Conservation (phyloP, 2,329 filamentous ascomycete species). For the Catunica adiposa region DNA sequence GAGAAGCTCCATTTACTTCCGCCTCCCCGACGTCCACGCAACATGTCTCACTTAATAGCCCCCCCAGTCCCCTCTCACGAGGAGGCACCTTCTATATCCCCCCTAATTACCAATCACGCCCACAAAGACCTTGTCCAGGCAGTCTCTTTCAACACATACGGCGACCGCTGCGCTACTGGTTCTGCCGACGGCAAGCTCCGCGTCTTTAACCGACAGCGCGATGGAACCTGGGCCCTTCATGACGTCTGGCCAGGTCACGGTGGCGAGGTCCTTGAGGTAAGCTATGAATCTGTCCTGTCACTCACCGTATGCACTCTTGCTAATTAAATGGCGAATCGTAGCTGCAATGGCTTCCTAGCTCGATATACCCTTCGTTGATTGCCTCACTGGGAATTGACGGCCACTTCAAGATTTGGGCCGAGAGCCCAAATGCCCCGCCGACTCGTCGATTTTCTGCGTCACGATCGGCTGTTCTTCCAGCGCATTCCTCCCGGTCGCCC, state of each 20-base stretch:
- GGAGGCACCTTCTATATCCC: slow-evolving; percentile 32
- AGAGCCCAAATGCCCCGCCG: slow-evolving; percentile 65
- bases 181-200: slow-evolving; percentile 87
- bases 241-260: slow-evolving; percentile 86
- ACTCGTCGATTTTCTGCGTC: slow-evolving; percentile 63
- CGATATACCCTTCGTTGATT: slow-evolving; percentile 69
- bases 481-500: slow-evolving; percentile 40
- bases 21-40: background rate
- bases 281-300: slow-evolving; percentile 17
- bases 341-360: slow-evolving; percentile 88
- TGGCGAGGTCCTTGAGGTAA: slow-evolving; percentile 74
- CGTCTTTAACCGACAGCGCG: slow-evolving; percentile 72
- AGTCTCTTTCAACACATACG: slow-evolving; percentile 81
- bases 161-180: slow-evolving; percentile 77
- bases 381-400: slow-evolving; percentile 77
- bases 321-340: slow-evolving; percentile 22
- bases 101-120: slow-evolving; percentile 49
- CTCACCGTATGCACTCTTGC: slow-evolving; percentile 5
- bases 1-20: too few relatives aligned
- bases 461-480: slow-evolving; percentile 26
- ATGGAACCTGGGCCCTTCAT: slow-evolving; percentile 60
- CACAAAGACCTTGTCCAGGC: slow-evolving; percentile 70
- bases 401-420: slow-evolving; percentile 80
- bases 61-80: slow-evolving; percentile 19
- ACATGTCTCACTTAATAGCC: slow-evolving; percentile 14